Evolutionary conservation across 2,329 filamentous ascomycete genomes (phyloP), one percentile per base, ranked within the genome.

Genomic region (Neocatenulostroma microsporum): DNA sequence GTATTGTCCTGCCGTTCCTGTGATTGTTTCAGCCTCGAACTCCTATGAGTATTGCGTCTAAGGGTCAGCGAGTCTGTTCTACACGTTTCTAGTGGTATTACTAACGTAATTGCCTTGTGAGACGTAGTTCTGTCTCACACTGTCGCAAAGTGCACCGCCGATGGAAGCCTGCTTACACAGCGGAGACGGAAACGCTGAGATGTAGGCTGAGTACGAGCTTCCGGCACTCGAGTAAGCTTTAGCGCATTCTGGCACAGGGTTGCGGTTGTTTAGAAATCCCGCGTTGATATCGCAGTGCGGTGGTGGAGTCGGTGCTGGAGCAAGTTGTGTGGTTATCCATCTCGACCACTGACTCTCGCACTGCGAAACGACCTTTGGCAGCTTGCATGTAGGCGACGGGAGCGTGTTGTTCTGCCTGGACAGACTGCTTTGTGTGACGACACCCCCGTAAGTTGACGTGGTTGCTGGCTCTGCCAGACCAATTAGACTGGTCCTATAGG

Each of bases 211-310:
- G 12, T 37, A 42, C 11, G 32, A 35, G 19, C 12, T 23, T n/a
- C 27, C 27, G 3, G 17, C 15, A 7, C 26, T 23, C 2, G 25
- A 27, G 29, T 36, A 42, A 7, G 36, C 19, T 7, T 18, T 33
- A 5, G 37, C 39, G 24, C 42, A 45, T 18, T 31, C 13, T 12
- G 39, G 35, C 3, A 32, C 21, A 4, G 34, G 31, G 13, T 36
- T 32, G 13, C 10, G 13, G 18, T 36, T 36, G 14, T 38, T 26
- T 12, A 29, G 12, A 21, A 41, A 32, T 11, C 30, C 34, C 3
- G 35, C 35, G 34, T 27, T 29, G 13, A 42, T 31, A 21, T 40
- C 33, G 28, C 42, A 45, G 26, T 45, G 39, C 18, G 36, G 39
- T 10, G 42, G 39, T 14, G 42, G 42, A 12, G 39, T 42, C 7